These are phyloP conservation scores for Chrysoporthe austroafricana DNA, from an alignment of 2,329 filamentous ascomycete genomes.

Conservation along the genomic window DNA sequence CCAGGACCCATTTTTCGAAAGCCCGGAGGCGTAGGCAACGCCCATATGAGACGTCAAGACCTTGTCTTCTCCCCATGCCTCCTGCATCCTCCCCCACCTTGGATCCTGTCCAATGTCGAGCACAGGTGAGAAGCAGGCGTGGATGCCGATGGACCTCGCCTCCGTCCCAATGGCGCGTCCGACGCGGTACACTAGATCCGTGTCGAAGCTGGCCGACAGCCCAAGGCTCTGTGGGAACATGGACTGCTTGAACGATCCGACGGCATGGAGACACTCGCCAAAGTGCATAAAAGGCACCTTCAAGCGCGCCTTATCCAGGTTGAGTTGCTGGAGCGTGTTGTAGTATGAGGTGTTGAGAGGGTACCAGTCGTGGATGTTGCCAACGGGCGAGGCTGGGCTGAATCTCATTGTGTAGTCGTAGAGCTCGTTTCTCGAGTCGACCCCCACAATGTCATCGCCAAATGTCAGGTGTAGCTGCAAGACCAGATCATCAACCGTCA, in stretches of 20 bases:
- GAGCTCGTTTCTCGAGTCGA: slow-evolving; percentile 42
- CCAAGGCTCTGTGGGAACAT: slow-evolving; percentile 49
- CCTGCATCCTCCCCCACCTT: slow-evolving; percentile 49
- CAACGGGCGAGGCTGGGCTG: slow-evolving; percentile 44
- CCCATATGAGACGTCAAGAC: slow-evolving; percentile 49
- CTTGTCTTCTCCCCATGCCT: slow-evolving; percentile 53
- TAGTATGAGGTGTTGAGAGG: slow-evolving; percentile 47
- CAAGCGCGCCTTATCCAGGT: slow-evolving; percentile 41
- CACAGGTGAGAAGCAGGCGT: slow-evolving; percentile 48
- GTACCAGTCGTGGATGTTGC: slow-evolving; percentile 49
- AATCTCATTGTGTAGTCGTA: slow-evolving; percentile 44
- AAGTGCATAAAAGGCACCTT: slow-evolving; percentile 48
- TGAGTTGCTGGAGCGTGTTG: slow-evolving; percentile 45
- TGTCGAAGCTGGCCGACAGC: slow-evolving; percentile 47
- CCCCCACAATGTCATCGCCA: slow-evolving; percentile 46
- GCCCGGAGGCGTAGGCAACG: slow-evolving; percentile 46
- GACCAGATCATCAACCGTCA: slow-evolving; percentile 40
- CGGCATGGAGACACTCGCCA: slow-evolving; percentile 49
- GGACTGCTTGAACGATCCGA: slow-evolving; percentile 49
- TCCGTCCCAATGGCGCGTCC: slow-evolving; percentile 47
- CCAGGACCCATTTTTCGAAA: slow-evolving; percentile 50
- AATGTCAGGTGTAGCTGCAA: slow-evolving; percentile 51
- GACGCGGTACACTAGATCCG: slow-evolving; percentile 45
- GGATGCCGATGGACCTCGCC: slow-evolving; percentile 48
- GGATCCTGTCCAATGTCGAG: slow-evolving; percentile 49